These are phyloP conservation scores for Kappamyces sp. DNA, from an alignment of 192 early-diverging fungal genomes.

Conservation along the genomic window DNA sequence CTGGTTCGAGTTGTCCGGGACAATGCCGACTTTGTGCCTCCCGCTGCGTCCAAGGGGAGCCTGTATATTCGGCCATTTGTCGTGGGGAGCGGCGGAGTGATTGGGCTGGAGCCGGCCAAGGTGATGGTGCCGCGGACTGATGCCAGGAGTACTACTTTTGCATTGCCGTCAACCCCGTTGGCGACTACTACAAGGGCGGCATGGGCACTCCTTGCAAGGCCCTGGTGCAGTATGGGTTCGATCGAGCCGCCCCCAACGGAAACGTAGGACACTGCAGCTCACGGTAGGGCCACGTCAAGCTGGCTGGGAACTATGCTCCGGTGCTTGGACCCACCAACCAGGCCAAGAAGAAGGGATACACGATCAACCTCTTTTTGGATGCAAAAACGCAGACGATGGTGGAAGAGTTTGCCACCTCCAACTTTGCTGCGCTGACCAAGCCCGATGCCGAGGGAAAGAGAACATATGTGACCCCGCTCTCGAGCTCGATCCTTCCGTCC, in stretches of 20 bases:
- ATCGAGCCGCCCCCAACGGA: slow-evolving; percentile 54
- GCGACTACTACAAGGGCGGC: slow-evolving; percentile 37
- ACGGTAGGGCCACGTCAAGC: slow-evolving; percentile 51
- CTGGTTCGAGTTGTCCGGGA: slow-evolving; percentile 46
- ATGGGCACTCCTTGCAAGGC: slow-evolving; percentile 59
- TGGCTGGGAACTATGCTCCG: slow-evolving; percentile 73
- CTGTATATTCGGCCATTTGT: slow-evolving; percentile 69
- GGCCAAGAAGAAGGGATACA: slow-evolving; percentile 60
- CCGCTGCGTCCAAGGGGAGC: slow-evolving; percentile 58
- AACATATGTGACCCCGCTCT: slow-evolving; percentile 63
- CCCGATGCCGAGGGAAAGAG: slow-evolving; percentile 46
- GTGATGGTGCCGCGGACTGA: background rate
- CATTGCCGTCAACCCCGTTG: slow-evolving; percentile 65
- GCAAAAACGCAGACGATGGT: slow-evolving; percentile 54
- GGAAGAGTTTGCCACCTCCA: slow-evolving; percentile 74
- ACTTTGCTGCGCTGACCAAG: slow-evolving; percentile 63
- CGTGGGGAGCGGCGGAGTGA: slow-evolving; percentile 59
- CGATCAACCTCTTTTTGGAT: slow-evolving; percentile 69
- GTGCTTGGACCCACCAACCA: slow-evolving; percentile 50
- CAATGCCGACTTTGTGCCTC: slow-evolving; percentile 73
- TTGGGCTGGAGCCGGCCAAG: slow-evolving; percentile 45
- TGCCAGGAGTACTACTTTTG: slow-evolving; percentile 54
- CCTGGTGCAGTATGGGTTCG: slow-evolving; percentile 59
- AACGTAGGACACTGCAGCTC: too few species aligned
- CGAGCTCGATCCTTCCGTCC: slow-evolving; percentile 53